These are phyloP conservation scores for Saccharomycopsis sp. DNA, from an alignment of 805 yeast species.

Conservation along the genomic window DNA sequence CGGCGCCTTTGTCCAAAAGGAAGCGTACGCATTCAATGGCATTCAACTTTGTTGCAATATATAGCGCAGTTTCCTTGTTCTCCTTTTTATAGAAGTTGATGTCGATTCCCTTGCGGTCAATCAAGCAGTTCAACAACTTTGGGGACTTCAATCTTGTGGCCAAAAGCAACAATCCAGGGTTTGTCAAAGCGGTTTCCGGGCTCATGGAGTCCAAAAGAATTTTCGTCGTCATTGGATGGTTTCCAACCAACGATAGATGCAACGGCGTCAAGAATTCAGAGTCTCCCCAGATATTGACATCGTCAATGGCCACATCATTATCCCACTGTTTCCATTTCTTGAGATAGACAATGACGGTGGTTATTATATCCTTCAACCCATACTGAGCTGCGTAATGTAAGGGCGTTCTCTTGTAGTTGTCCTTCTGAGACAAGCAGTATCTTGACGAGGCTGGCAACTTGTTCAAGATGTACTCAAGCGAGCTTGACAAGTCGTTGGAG, in stretches of 20 bases:
- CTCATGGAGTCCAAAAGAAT: conserved; percentile 46
- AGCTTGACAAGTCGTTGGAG: conserved; percentile 50
- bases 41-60: conserved; percentile 66
- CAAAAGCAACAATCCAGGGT: conserved; percentile 53
- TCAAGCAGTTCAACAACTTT: conserved; percentile 45
- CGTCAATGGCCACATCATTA: conserved; percentile 46
- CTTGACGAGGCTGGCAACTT: conserved; percentile 49
- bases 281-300: conserved; percentile 52
- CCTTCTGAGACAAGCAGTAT: conserved; percentile 55
- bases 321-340: conserved; percentile 55
- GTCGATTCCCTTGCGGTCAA: conserved; percentile 52
- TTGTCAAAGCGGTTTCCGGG: conserved; percentile 33
- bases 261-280: conserved; percentile 75
- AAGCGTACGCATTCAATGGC: conserved; percentile 43
- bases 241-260: conserved; percentile 75
- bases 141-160: conserved; percentile 56
- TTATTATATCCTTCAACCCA: conserved; percentile 63
- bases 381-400: conserved; percentile 85
- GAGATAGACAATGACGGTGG: conserved; percentile 48
- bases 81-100: conserved; percentile 56
- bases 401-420: conserved; percentile 76
- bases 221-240: conserved; percentile 69
- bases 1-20: conserved; percentile 55
- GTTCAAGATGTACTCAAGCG: conserved; percentile 52
- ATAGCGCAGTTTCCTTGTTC: conserved; percentile 74